Evolutionary conservation across 805 yeast species (phyloP).

Genomic region (Nakazawaea ernobii): DNA sequence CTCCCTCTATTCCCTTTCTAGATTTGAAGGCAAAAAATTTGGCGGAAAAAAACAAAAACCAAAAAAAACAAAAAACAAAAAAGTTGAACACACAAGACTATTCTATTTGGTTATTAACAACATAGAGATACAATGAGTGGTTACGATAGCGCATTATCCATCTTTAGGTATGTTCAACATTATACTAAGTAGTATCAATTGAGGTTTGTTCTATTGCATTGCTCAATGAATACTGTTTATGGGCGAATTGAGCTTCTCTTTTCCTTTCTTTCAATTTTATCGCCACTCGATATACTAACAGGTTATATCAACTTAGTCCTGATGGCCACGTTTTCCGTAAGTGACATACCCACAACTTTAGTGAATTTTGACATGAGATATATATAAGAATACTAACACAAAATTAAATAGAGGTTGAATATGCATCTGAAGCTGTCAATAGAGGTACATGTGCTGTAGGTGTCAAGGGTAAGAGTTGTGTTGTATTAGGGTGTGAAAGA

Average conservation of each 20-base stretch:
- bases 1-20: not conserved
- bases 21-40: not conserved
- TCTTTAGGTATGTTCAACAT: constrained; percentile 71
- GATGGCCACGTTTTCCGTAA: constrained; percentile 96
- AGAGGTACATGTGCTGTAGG: constrained; percentile 99
- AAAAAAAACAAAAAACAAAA: too few species aligned
- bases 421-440: constrained; percentile 95
- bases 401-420: constrained; percentile 68
- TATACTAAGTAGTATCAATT: not conserved
- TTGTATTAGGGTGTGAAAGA: constrained; percentile 94
- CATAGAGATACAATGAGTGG: constrained; percentile 70
- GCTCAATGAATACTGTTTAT: not conserved
- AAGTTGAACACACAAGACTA: not conserved
- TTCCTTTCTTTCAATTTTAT: too few species aligned
- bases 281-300: constrained; percentile 27
- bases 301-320: constrained; percentile 46
- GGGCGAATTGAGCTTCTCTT: too few species aligned
- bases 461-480: constrained; percentile 82
- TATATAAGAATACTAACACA: constrained; percentile 2
- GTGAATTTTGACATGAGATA: not conserved
- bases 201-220: not conserved
- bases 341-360: constrained; percentile 20
- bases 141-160: constrained; percentile 97
- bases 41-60: not conserved
- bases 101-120: not conserved